Conservation (phyloP, 257 asterid genomes). For the Hygrophila difformis region DNA sequence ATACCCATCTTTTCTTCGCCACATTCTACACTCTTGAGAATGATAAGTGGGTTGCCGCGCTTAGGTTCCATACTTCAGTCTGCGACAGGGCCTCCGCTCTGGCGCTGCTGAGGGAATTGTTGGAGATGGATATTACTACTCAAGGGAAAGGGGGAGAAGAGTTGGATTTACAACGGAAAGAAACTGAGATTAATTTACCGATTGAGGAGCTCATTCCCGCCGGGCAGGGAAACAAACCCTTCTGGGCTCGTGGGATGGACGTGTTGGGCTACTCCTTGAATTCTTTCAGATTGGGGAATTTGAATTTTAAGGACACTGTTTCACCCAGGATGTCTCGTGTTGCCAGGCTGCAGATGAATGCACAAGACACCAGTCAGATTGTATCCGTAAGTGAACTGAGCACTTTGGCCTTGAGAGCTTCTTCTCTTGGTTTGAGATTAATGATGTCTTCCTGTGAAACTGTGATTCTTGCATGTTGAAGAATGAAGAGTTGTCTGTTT, state of each 20-base stretch:
- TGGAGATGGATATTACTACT: conserved; percentile 31
- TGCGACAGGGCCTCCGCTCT: conserved; percentile 73
- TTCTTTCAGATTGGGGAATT: conserved; percentile 52
- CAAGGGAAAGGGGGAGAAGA: conserved; percentile 14
- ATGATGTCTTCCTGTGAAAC: neutral
- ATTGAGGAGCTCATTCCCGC: conserved; percentile 65
- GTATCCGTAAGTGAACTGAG: conserved; percentile 54
- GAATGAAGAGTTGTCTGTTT: too few species aligned
- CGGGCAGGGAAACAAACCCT: conserved; percentile 56
- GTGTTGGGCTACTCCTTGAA: conserved; percentile 77
- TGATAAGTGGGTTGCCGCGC: conserved; percentile 34
- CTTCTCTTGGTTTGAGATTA: neutral
- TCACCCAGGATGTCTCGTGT: conserved; percentile 52
- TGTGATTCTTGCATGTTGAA: neutral
- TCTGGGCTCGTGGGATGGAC: conserved; percentile 91
- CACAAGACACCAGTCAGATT: conserved; percentile 40
- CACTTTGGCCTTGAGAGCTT: too few species aligned
- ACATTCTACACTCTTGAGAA: conserved; percentile 38
- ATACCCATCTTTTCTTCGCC: conserved; percentile 46
- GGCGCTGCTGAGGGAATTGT: conserved; percentile 43
- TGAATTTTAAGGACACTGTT: conserved; percentile 39
- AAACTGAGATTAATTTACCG: conserved; percentile 33
- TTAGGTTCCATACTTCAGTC: conserved; percentile 69
- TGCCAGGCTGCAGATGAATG: conserved; percentile 46
- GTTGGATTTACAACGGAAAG: conserved; percentile 19